Conservation (phyloP, 2,329 filamentous ascomycete species). For the Botrytis pseudocinerea region DNA sequence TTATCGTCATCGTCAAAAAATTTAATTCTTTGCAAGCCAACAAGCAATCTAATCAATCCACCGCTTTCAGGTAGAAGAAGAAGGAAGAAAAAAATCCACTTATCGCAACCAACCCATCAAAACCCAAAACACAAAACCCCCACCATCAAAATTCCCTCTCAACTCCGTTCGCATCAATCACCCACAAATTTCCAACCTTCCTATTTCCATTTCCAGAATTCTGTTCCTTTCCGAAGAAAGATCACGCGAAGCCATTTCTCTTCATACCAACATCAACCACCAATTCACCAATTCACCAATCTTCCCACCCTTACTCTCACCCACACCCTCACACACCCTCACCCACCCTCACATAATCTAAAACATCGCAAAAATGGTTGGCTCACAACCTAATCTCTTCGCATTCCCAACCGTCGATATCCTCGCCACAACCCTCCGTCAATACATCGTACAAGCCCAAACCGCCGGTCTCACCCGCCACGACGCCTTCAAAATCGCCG, state of each 20-base stretch:
- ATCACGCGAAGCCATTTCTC: neutral
- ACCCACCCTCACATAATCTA: neutral
- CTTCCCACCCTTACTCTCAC: neutral
- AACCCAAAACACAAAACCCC: slow-evolving; percentile 5
- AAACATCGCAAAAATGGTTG: slow-evolving; percentile 27
- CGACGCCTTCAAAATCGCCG: slow-evolving; percentile 81
- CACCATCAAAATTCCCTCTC: slow-evolving; percentile 7
- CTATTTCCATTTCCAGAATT: neutral
- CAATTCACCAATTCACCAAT: neutral
- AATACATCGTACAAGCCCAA: slow-evolving; percentile 81
- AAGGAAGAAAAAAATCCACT: slow-evolving; percentile 11
- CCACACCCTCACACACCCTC: neutral
- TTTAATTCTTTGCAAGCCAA: neutral
- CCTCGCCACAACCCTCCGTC: slow-evolving; percentile 75
- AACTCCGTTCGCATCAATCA: slow-evolving; percentile 11
- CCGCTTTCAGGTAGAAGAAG: slow-evolving; percentile 9
- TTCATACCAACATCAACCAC: neutral
- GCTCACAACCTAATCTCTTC: slow-evolving; percentile 66
- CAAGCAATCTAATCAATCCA: neutral
- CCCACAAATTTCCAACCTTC: slow-evolving; percentile 8
- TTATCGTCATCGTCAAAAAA: neutral
- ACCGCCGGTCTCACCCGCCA: slow-evolving; percentile 78
- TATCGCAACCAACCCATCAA: neutral
- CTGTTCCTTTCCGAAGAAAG: neutral
- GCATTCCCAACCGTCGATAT: slow-evolving; percentile 69